Conservation (phyloP, 2,329 filamentous ascomycete species). For the Clonostachys rosea region DNA sequence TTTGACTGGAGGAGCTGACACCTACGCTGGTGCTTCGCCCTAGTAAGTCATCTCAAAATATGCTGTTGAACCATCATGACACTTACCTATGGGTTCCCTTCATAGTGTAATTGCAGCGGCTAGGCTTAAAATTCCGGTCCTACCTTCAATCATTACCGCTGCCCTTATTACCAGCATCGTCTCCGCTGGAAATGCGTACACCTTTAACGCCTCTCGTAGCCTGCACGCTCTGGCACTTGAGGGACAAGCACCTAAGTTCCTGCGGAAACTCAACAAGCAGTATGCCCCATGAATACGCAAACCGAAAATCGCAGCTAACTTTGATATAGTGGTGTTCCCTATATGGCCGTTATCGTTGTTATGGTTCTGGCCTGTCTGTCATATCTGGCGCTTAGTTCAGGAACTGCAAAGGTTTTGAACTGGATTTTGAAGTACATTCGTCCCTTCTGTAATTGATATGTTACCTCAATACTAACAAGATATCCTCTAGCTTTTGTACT, state of each 20-base stretch:
- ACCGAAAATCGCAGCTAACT: not conserved
- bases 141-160: slow-evolving; percentile 32
- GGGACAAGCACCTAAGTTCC: slow-evolving; percentile 4
- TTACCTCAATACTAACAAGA: not conserved
- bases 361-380: not conserved
- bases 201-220: slow-evolving; percentile 19
- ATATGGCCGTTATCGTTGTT: not conserved
- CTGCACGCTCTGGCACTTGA: slow-evolving; percentile 6
- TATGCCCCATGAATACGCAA: not conserved
- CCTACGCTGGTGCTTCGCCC: slow-evolving; percentile 16
- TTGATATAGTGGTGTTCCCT: slow-evolving; percentile 1
- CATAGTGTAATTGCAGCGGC: slow-evolving; percentile 25
- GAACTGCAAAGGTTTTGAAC: not conserved
- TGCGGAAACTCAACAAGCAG: slow-evolving; percentile 1
- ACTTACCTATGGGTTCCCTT: not conserved
- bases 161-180: slow-evolving; percentile 33
- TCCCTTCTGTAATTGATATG: not conserved
- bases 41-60: not conserved
- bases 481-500: not conserved
- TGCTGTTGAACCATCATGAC: too few relatives aligned
- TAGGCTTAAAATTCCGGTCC: slow-evolving; percentile 24
- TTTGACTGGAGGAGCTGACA: not conserved
- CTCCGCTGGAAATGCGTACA: slow-evolving; percentile 30
- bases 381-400: not conserved
- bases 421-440: slow-evolving; percentile 1